These are phyloP conservation scores for Pythium apleroticum DNA, from an alignment of 352 stramenopile genomes.

Conservation along the genomic window DNA sequence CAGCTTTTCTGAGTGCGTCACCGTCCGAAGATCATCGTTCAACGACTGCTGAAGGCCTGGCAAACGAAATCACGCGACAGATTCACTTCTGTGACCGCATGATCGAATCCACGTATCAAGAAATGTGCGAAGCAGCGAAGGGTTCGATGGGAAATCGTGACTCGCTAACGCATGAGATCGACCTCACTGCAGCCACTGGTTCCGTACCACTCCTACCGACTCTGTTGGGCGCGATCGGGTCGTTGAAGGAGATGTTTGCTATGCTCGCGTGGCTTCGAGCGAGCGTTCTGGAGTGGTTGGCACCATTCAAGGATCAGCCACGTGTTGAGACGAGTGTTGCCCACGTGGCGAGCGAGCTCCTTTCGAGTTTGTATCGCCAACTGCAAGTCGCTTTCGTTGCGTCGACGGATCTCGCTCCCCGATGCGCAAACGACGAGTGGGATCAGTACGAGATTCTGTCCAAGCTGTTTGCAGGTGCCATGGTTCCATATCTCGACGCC, in stretches of 20 bases:
- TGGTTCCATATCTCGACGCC: constrained; percentile 52
- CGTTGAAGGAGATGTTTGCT: constrained; percentile 44
- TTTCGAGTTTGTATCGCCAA: constrained; percentile 44
- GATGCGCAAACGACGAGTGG: constrained; percentile 16
- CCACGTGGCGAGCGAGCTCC: constrained; percentile 38
- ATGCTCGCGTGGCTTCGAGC: constrained; percentile 46
- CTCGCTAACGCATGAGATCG: neutral
- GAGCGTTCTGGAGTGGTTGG: constrained; percentile 37
- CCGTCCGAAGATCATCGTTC: constrained; percentile 4
- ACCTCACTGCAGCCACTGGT: neutral
- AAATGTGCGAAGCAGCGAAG: neutral
- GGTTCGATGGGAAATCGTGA: neutral
- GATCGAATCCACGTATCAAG: constrained; percentile 9
- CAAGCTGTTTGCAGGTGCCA: constrained; percentile 40
- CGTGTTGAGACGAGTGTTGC: constrained; percentile 34
- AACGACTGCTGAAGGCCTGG: constrained; percentile 48
- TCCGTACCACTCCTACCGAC: constrained; percentile 24
- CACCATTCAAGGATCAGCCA: constrained; percentile 19
- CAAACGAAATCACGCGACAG: constrained; percentile 40
- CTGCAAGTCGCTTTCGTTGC: constrained; percentile 48
- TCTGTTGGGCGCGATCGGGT: constrained; percentile 42
- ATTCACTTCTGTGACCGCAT: constrained; percentile 23
- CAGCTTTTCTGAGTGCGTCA: constrained; percentile 27
- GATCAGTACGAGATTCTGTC: constrained; percentile 47
- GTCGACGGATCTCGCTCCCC: neutral